These are phyloP conservation scores for Dovyalis caffra DNA, from an alignment of 345 rosid species.

Conservation along the genomic window DNA sequence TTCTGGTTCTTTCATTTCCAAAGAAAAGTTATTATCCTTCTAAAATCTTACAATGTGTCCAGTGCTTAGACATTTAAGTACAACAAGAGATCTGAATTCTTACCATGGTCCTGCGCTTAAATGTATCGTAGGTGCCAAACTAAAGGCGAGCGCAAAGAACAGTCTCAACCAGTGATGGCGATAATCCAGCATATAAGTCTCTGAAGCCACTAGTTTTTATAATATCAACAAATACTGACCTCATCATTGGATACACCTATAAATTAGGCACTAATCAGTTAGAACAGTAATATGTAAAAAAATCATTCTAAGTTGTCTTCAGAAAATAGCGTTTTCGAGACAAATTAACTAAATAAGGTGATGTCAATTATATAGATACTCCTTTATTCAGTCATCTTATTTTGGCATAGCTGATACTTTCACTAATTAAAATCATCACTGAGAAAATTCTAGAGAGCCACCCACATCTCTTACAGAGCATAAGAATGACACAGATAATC, in stretches of 20 bases:
- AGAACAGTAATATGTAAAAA: background rate
- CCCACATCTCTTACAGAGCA: background rate
- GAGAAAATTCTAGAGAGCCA: background rate
- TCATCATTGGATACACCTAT: slow-evolving; percentile 95
- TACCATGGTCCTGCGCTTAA: slow-evolving; percentile 91
- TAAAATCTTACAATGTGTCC: background rate
- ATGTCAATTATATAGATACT: background rate
- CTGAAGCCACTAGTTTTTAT: slow-evolving; percentile 61
- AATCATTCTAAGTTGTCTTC: background rate
- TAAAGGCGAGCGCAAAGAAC: slow-evolving; percentile 97
- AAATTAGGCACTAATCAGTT: slow-evolving; percentile 19
- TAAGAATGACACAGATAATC: background rate
- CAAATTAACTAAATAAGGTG: background rate
- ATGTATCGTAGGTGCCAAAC: slow-evolving; percentile 90
- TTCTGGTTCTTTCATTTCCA: background rate
- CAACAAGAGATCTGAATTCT: slow-evolving; percentile 13
- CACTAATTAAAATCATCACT: background rate
- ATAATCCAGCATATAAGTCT: slow-evolving; percentile 89
- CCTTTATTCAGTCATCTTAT: background rate
- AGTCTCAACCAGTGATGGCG: slow-evolving; percentile 91
- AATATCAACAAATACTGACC: slow-evolving; percentile 82
- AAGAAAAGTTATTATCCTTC: background rate
- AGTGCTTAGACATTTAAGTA: background rate
- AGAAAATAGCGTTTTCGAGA: background rate
- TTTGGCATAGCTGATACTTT: background rate